Evolutionary conservation across 1,284 basidiomycete species (phyloP).

Genomic region (Chondrostereum purpureum): DNA sequence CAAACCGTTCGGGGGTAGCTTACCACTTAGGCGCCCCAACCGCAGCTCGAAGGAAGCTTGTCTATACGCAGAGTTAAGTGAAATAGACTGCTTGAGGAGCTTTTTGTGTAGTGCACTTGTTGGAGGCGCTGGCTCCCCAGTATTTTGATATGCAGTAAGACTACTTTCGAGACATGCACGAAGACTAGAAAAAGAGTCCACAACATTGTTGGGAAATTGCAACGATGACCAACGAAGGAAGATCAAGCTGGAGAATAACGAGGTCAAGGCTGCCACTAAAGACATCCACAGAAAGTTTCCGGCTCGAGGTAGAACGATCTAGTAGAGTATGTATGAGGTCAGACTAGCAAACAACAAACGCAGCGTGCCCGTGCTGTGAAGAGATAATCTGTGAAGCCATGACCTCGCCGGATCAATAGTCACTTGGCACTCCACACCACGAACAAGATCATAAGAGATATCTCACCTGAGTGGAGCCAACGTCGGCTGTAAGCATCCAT

Average conservation of each 20-base stretch:
- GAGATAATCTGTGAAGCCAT: too few species aligned
- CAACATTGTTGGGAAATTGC: constrained; percentile 36
- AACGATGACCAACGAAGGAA: constrained; percentile 37
- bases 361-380: too few species aligned
- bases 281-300: constrained; percentile 37
- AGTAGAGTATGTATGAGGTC: background rate
- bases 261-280: constrained; percentile 32
- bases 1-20: too few species aligned
- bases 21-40: constrained; percentile 38
- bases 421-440: too few species aligned
- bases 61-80: constrained; percentile 35
- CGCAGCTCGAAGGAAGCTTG: constrained; percentile 43
- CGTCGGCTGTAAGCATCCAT: constrained; percentile 37
- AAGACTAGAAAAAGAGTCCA: constrained; percentile 27
- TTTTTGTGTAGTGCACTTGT: constrained; percentile 20
- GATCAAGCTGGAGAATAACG: constrained; percentile 32
- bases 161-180: constrained; percentile 28
- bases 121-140: constrained; percentile 6
- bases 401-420: too few species aligned
- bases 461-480: constrained; percentile 27
- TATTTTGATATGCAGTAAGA: constrained; percentile 22
- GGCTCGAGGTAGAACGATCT: constrained; percentile 27
- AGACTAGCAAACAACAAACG: background rate
- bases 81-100: constrained; percentile 32
- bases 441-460: constrained; percentile 2